These are phyloP conservation scores for Phytophthora boehmeriae DNA, from an alignment of 352 stramenopile genomes.

Conservation along the genomic window DNA sequence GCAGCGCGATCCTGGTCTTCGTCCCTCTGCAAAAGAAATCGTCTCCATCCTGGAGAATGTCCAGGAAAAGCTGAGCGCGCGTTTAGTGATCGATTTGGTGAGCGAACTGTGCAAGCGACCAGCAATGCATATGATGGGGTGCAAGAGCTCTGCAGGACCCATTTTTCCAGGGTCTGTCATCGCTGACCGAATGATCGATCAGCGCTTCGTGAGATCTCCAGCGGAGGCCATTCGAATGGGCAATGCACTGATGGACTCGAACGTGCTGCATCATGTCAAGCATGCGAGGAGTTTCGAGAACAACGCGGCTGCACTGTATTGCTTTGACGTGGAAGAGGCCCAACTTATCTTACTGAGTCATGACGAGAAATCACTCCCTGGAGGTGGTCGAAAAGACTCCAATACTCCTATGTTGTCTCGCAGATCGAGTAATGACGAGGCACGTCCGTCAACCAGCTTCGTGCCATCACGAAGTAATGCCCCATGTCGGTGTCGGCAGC, in stretches of 20 bases:
- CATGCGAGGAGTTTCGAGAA: constrained; percentile 53
- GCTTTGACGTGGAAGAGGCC: constrained; percentile 38
- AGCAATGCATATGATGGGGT: constrained; percentile 4
- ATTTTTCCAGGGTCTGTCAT: constrained; percentile 27
- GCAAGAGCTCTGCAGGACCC: constrained; percentile 4
- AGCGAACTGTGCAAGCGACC: constrained; percentile 11
- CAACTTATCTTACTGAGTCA: constrained; percentile 22
- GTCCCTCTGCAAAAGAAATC: constrained; percentile 38
- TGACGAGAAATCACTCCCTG: constrained; percentile 6
- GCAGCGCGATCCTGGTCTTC: constrained; percentile 31
- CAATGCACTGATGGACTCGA: constrained; percentile 71
- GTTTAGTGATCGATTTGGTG: constrained; percentile 28
- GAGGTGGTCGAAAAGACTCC: constrained; percentile 18
- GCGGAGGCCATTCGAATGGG: constrained; percentile 55
- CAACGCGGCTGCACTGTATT: constrained; percentile 35
- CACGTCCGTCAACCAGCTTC: constrained; percentile 22
- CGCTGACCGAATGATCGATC: constrained; percentile 35
- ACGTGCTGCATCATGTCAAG: constrained; percentile 56
- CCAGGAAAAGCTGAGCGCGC: constrained; percentile 39
- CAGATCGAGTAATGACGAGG: constrained; percentile 8
- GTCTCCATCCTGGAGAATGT: constrained; percentile 33
- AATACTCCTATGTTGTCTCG: constrained; percentile 25
- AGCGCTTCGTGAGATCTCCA: constrained; percentile 40
- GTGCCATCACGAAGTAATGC: constrained; percentile 10
- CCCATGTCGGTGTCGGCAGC: constrained; percentile 48